A percentile compares a stretch with the other conserved stretches of the same genome.
Evolutionary conservation across 2,329 filamentous ascomycete species (phyloP).

Genomic region (Chaetoscypha palmicola): DNA sequence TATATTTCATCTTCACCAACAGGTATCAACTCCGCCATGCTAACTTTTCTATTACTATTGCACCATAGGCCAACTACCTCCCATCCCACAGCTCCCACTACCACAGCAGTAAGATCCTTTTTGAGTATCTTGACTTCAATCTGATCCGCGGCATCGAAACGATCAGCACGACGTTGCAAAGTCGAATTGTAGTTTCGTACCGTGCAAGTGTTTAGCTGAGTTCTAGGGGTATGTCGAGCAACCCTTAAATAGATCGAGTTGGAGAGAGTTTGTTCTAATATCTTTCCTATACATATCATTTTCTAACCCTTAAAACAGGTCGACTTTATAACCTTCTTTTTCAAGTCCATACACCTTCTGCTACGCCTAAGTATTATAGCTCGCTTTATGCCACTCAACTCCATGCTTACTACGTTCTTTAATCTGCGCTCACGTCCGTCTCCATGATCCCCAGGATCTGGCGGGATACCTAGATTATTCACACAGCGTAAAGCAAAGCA

Average conservation of each 20-base stretch:
- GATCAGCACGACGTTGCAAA: slow-evolving; percentile 31
- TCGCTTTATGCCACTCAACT: slow-evolving; percentile 34
- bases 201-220: slow-evolving; percentile 33
- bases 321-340: slow-evolving; percentile 28
- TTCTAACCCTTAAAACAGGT: no score
- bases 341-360: slow-evolving; percentile 35
- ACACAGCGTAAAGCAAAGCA: no score
- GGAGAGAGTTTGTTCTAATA: slow-evolving; percentile 41
- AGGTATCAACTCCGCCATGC: no score
- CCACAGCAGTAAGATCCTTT: slow-evolving; percentile 33
- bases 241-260: slow-evolving; percentile 39
- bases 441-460: no score
- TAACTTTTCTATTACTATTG: no score
- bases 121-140: no score
- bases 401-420: slow-evolving; percentile 11
- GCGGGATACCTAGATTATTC: no score
- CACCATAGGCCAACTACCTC: no score
- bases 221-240: slow-evolving; percentile 39
- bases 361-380: slow-evolving; percentile 35
- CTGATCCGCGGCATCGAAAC: slow-evolving; percentile 27
- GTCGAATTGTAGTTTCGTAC: slow-evolving; percentile 30
- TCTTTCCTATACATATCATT: slow-evolving; percentile 25
- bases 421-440: no score
- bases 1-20: no score
- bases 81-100: slow-evolving; percentile 34